Evolutionary conservation across 1,284 basidiomycete genomes (phyloP).

Genomic region (Vanrija pseudolonga): DNA sequence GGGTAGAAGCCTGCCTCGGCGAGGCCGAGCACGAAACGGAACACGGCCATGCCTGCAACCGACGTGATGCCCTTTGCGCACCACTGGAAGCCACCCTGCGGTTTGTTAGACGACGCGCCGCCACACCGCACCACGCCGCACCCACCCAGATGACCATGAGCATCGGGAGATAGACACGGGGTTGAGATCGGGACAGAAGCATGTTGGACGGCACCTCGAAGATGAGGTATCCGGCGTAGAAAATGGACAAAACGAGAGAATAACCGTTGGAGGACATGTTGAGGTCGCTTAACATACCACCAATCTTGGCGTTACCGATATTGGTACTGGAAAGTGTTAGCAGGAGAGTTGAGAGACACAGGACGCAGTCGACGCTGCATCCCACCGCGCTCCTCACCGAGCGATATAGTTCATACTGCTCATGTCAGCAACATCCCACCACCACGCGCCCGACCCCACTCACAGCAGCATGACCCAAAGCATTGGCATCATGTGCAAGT

Average conservation of each 20-base stretch:
- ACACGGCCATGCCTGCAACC: constrained; percentile 25
- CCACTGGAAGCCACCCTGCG: not conserved
- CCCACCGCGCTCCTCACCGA: not conserved
- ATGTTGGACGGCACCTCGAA: constrained; percentile 46
- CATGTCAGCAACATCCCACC: not conserved
- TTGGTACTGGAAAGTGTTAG: constrained; percentile 25
- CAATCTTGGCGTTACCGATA: constrained; percentile 25
- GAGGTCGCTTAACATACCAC: constrained; percentile 44
- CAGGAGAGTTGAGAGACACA: too few relatives aligned
- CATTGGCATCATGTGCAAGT: not conserved
- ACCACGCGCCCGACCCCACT: not conserved
- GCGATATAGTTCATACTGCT: not conserved
- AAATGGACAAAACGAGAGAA: constrained; percentile 33
- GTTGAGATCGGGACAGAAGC: constrained; percentile 15
- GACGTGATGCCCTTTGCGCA: constrained; percentile 3
- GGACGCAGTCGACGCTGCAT: too few relatives aligned
- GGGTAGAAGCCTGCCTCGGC: constrained; percentile 32
- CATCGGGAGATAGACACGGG: too few relatives aligned
- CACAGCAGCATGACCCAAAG: not conserved
- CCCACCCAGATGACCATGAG: constrained; percentile 10
- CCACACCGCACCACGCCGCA: not conserved
- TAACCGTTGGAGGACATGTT: constrained; percentile 28
- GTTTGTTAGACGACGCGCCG: not conserved
- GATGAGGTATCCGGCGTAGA: constrained; percentile 16
- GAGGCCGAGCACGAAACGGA: constrained; percentile 43